These are phyloP conservation scores for Triticum timopheevii DNA, from an alignment of 176 grass and related monocot genomes.

Conservation along the genomic window DNA sequence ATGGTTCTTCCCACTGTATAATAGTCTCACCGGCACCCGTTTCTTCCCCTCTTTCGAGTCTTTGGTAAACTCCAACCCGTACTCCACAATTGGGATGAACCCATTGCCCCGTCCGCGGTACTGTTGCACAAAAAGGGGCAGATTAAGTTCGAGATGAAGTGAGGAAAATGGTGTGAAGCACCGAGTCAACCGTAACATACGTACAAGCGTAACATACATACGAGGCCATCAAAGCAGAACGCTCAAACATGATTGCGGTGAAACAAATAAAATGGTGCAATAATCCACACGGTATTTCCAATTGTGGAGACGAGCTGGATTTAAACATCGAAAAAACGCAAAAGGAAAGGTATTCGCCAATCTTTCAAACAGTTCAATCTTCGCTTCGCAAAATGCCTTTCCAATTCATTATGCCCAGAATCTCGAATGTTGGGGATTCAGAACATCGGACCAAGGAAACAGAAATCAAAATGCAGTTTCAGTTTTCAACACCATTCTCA, in stretches of 20 bases:
- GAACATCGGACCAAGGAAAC: background rate
- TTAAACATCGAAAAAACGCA: background rate
- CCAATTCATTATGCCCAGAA: constrained; percentile 2
- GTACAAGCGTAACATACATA: background rate
- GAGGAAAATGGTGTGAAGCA: background rate
- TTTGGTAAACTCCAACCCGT: constrained; percentile 78
- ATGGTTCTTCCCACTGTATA: constrained; percentile 82
- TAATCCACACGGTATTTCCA: background rate
- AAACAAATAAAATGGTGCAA: background rate
- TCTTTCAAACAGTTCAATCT: background rate
- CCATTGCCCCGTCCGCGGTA: constrained; percentile 62
- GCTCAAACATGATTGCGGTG: background rate
- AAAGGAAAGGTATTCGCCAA: background rate
- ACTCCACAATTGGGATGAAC: constrained; percentile 91
- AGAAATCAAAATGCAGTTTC: background rate
- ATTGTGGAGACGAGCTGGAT: background rate
- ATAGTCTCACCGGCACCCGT: constrained; percentile 68
- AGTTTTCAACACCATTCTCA: background rate
- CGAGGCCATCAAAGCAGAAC: background rate
- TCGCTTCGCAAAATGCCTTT: background rate
- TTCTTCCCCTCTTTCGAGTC: constrained; percentile 55
- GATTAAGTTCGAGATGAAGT: constrained; percentile 3
- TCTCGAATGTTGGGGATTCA: background rate
- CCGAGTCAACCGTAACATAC: background rate
- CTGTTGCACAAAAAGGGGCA: constrained; percentile 42